Base-by-base conservation (phyloP, 345 rosid genomes). In the Rhizophora apiculata region DNA sequence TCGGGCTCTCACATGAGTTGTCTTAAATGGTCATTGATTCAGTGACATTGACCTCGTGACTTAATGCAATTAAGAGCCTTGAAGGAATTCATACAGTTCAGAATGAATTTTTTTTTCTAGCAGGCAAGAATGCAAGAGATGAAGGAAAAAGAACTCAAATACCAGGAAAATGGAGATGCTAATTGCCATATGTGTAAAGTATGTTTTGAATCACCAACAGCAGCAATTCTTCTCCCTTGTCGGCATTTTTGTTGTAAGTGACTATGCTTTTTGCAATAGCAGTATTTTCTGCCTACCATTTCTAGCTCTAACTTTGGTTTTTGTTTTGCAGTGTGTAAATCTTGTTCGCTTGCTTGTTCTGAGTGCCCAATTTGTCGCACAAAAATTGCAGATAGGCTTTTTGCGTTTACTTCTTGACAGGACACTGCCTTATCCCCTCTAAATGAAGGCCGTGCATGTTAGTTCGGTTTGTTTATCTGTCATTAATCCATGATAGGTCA, bases 301-400 rank as follows among this genome's bases (percentile, higher is more conserved):
- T 70, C 11, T 4, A 34, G 30, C 36, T 8, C 26, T 61, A 37
- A 54, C 27, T 20, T 0, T 53, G 27, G 6, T 71, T 62, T 55
- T 29, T 53, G 49, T 70, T 73, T 74, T 80, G 79, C 96, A 95
- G 99, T 95, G 82, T 92, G 99, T 86, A 90, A 89, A 92, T 86
- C 98, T 10, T 95, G 99, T 81, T 95, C 99, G 1, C 89, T 95
- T 37, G 98, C 99, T 74, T 95, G 99, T 83, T 87, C 94, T 0
- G 99, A 95, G 81, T 95, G 99, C 78, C 99, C 99, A 49, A 90
- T 95, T 55, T 95, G 99, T 75, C 98, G 98, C 76, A 92, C 99
- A 73, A 92, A 85, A 82, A 95, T 95, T 64, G 78, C 84, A 54
- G 99, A 95, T 80, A 83, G 98, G 80, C 96, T 95, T 68, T 92